A percentile compares a stretch with the other conserved stretches of the same genome.
Evolutionary conservation across 768 basidiomycete species (phyloP).

Genomic region (Hericium coralloides): DNA sequence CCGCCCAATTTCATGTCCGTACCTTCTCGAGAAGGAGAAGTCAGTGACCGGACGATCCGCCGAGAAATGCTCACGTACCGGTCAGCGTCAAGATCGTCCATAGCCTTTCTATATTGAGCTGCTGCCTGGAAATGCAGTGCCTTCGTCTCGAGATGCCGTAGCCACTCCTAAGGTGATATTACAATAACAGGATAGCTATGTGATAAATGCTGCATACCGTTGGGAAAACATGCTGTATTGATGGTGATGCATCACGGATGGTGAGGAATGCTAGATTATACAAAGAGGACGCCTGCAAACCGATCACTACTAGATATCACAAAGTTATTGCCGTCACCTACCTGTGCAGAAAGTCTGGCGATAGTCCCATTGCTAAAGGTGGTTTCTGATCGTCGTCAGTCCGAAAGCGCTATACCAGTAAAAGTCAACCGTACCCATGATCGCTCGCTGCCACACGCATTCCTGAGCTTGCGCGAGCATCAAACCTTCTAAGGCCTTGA

Average conservation of each 20-base stretch:
- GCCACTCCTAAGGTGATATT: slow-evolving; percentile 52
- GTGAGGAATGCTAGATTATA: slow-evolving; percentile 10
- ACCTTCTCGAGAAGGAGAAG: slow-evolving; percentile 37
- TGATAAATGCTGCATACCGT: slow-evolving; percentile 31
- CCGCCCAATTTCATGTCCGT: slow-evolving; percentile 81
- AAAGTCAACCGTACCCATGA: slow-evolving; percentile 44
- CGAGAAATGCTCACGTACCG: slow-evolving; percentile 29
- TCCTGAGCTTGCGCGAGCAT: slow-evolving; percentile 95
- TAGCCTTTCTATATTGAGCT: slow-evolving; percentile 78
- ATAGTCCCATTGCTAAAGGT: slow-evolving; percentile 13
- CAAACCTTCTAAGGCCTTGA: slow-evolving; percentile 59
- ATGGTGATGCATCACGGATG: slow-evolving; percentile 8
- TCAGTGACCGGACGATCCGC: slow-evolving; percentile 10
- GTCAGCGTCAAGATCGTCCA: slow-evolving; percentile 78
- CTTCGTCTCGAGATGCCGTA: slow-evolving; percentile 77
- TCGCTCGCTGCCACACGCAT: slow-evolving; percentile 91
- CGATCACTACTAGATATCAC: neutral
- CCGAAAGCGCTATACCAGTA: neutral
- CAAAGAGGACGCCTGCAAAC: slow-evolving; percentile 10
- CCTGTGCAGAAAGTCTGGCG: slow-evolving; percentile 11
- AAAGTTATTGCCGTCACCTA: neutral
- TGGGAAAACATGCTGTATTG: slow-evolving; percentile 35
- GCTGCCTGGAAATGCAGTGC: slow-evolving; percentile 80
- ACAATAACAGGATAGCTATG: neutral
- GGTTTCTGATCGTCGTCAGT: neutral